Percentiles rank a stretch among this genome's conserved stretches.
Evolutionary conservation across 345 rosid species (phyloP).

Genomic region (Euphorbia lathyris): DNA sequence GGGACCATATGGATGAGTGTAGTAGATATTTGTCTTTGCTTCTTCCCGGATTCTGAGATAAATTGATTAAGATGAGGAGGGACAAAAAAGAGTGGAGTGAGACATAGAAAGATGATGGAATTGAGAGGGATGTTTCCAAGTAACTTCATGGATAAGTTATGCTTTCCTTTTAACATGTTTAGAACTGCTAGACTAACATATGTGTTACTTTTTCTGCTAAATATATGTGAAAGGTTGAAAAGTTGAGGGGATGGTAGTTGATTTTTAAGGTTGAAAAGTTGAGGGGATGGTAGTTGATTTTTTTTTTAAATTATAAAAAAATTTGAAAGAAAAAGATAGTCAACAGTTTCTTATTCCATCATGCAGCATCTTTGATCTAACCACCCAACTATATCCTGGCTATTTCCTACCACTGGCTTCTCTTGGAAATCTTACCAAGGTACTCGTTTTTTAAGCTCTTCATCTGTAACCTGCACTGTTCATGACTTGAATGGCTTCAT

Average conservation of each 20-base stretch:
- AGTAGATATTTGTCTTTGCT: background rate
- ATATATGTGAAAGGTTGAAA: background rate
- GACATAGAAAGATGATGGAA: background rate
- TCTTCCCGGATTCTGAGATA: background rate
- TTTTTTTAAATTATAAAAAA: background rate
- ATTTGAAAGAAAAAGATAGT: background rate
- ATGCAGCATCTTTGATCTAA: conserved; percentile 85
- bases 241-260: background rate
- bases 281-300: background rate
- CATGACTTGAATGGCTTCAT: background rate
- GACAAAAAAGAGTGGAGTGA: no score
- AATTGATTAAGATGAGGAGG: background rate
- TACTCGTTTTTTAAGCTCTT: conserved; percentile 27
- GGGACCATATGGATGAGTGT: background rate
- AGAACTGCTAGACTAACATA: background rate
- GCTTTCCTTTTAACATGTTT: background rate
- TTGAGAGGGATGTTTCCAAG: background rate
- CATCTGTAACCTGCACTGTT: background rate
- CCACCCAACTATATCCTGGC: conserved; percentile 84
- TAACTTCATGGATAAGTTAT: background rate
- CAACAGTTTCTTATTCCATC: conserved; percentile 19
- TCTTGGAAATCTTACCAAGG: conserved; percentile 94
- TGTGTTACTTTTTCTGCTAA: background rate
- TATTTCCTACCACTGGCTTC: conserved; percentile 89
- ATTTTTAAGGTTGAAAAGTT: background rate